Base-by-base conservation (phyloP, 1,139 yeast genomes). In the Protomyces inouyei region DNA sequence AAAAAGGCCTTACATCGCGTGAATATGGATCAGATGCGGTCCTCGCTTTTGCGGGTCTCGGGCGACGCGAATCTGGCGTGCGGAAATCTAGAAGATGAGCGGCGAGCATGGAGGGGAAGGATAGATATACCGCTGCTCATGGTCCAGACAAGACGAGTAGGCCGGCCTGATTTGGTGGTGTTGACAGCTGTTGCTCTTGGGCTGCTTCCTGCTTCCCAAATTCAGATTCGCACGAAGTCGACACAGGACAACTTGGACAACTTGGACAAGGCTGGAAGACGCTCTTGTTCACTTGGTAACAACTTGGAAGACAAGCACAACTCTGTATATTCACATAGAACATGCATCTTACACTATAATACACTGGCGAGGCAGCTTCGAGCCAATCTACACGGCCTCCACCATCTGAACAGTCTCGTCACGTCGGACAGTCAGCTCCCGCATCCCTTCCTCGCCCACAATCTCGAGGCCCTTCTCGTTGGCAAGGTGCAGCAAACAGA, bases 401-500 rank as follows among this genome's bases (percentile, higher is more conserved):
- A 60, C 54, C 18, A 52, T 8, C 55, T 36, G 23, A 35, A 60
- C 64, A 12, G 64, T 54, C 59, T 54, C 59, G 56, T 61, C 67
- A 12, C 56, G 37, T 37, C 61, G 51, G n/a, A 65, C 61, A 21
- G 54, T 51, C 16, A 65, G 40, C 18, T 65, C 67, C 46, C 52
- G 35, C 64, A 65, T 56, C 93, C 77, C 76, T 0, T 80, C 84
- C 46, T 79, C 85, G 67, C 84, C 81, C 18, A 80, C 76, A n/a
- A 93, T 83, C 2, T 79, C 75, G 55, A 91, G 78, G 0, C 93
- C 93, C 72, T 90, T 89, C 72, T 91, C 97, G 73, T 91, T 91
- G 9, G 97, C 96, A 69, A 91, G 79, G 76, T 91, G 97, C 48
- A 90, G 77, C 68, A 89, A 76, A 72, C 96, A 88, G 67, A 90